Evolutionary conservation across 768 basidiomycete genomes (phyloP).

Genomic region (Leucocoprinus sp.): DNA sequence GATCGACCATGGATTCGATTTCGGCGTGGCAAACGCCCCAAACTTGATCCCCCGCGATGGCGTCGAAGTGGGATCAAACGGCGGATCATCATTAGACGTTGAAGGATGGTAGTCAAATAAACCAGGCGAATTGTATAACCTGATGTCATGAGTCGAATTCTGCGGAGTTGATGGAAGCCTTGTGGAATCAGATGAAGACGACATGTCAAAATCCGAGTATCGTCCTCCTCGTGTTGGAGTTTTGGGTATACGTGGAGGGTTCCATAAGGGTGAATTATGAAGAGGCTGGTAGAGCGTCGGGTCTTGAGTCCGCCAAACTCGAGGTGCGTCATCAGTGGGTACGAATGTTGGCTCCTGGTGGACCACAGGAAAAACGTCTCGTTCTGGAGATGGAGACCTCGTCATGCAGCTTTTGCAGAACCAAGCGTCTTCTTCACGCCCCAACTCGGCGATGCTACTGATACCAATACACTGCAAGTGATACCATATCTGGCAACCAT

Average conservation of each 20-base stretch:
- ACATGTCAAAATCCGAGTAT: slow-evolving; percentile 33
- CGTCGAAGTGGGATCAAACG: slow-evolving; percentile 74
- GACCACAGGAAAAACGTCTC: slow-evolving; percentile 20
- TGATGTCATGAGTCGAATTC: slow-evolving; percentile 27
- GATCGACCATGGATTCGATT: slow-evolving; percentile 39
- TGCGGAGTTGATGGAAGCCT: slow-evolving; percentile 49
- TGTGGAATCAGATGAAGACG: slow-evolving; percentile 43
- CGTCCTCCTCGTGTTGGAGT: slow-evolving; percentile 37
- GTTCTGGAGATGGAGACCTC: slow-evolving; percentile 32
- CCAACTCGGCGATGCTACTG: slow-evolving; percentile 50
- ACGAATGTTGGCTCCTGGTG: slow-evolving; percentile 60
- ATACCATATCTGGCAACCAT: slow-evolving; percentile 74
- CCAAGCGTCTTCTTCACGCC: slow-evolving; percentile 75
- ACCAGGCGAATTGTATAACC: slow-evolving; percentile 34
- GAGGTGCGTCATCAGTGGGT: slow-evolving; percentile 49
- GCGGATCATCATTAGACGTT: slow-evolving; percentile 35
- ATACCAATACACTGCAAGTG: slow-evolving; percentile 78
- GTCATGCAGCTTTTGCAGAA: slow-evolving; percentile 53
- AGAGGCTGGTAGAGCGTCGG: slow-evolving; percentile 54
- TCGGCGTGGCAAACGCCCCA: slow-evolving; percentile 57
- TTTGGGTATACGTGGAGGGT: slow-evolving; percentile 30
- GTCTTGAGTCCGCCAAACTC: slow-evolving; percentile 36
- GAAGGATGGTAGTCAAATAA: slow-evolving; percentile 23
- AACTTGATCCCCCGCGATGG: slow-evolving; percentile 74
- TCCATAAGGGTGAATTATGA: slow-evolving; percentile 56